Evolutionary conservation across 176 grass and related monocot genomes (phyloP).

Genomic region (Eragrostis curvula): DNA sequence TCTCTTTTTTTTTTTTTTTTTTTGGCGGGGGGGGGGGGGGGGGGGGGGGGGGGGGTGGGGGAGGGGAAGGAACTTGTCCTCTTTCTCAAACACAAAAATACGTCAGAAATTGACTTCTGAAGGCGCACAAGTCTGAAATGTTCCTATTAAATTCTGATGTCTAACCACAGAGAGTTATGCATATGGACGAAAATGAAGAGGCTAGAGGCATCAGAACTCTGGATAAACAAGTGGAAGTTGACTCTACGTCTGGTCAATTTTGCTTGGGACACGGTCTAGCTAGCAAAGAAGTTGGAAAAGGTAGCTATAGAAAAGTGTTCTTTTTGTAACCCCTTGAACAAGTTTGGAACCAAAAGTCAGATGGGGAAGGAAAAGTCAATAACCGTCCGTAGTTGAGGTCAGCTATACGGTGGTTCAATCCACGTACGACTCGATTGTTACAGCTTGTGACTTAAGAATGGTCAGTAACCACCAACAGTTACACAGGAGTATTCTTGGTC

Average conservation of each 20-base stretch:
- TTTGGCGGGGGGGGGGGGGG: too few species aligned
- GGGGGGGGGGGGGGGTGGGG: too few species aligned
- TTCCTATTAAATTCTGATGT: too few species aligned
- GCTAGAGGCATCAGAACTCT: not conserved
- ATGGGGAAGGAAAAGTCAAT: not conserved
- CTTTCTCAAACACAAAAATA: not conserved
- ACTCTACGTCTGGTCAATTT: not conserved
- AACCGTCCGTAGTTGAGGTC: not conserved
- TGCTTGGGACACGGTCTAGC: not conserved
- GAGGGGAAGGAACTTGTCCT: too few species aligned
- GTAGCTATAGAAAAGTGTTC: not conserved
- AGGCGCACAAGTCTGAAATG: not conserved
- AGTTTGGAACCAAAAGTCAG: conserved; percentile 14
- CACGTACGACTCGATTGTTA: not conserved
- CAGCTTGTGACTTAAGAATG: not conserved
- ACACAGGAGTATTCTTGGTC: too few species aligned
- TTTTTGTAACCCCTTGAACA: not conserved
- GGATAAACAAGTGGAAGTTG: not conserved
- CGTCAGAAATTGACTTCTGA: not conserved
- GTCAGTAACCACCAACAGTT: not conserved
- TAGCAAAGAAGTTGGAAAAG: not conserved
- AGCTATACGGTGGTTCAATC: not conserved
- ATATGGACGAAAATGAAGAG: not conserved
- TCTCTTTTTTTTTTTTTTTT: too few species aligned
- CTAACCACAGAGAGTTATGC: too few species aligned